Evolutionary conservation across 2,329 filamentous ascomycete species (phyloP), one percentile per base, ranked within the genome.

Genomic region (Aulographum hederae): DNA sequence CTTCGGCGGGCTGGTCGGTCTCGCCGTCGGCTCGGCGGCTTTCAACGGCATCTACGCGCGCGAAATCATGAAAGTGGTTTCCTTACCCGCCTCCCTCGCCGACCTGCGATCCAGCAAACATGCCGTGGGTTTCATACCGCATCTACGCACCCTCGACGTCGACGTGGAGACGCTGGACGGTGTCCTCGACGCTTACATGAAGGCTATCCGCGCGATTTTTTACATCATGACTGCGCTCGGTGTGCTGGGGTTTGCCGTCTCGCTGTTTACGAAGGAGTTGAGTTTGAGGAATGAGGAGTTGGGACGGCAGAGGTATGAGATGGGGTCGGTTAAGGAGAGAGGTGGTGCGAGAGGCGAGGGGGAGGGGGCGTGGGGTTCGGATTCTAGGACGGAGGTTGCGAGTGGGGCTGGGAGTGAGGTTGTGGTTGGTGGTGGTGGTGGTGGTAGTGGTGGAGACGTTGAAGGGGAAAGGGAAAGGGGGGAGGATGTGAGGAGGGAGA

Each of bases 1-100:
- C 31, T 23, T 32, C 2, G 31, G 31, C 11, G 18, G 15, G 5
- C 4, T 32, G 5, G n/a, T 32, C 6, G 31, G 31, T 13, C 15
- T 32, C 15, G 6, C 31, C 3, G 27, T 32, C 21, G 21, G 19
- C 3, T 25, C 19, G 10, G 15, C 21, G 20, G 31, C 27, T 3
- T 32, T 32, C 2, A 32, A 32, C 13, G 21, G 13, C 4, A 16
- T 32, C n/a, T 11, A 3, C 15, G 5, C 5, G 14, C 17, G 23
- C 17, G 23, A 12, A 15, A 15, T 13, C 4, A 12, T 6, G 4
- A 11, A 20, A 3, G 17, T 20, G n/a, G 15, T 6, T 19, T 21
- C 29, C 3, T 19, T n/a, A n/a, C n/a, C n/a, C n/a, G n/a, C 29
- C 2, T 20, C 23, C 15, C 13, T 28, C 6, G 6, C 6, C 6